Conservation (phyloP, 495 filamentous ascomycete genomes). For the Daldinia loculata region DNA sequence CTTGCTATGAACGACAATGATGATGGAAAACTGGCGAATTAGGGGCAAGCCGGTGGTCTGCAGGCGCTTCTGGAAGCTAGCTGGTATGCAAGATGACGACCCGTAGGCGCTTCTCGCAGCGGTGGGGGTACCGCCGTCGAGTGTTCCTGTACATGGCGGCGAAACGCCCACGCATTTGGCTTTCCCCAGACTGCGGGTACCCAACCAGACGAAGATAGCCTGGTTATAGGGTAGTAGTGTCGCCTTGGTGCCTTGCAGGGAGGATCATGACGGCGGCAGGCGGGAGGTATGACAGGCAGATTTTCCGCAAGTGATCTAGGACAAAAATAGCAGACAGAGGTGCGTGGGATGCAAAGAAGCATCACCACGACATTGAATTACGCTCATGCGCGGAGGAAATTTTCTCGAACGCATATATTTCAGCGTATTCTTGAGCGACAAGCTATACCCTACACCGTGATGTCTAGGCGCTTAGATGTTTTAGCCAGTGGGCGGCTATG, state of each 20-base stretch:
- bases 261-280: constrained; percentile 27
- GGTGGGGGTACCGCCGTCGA: background rate
- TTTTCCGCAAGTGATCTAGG: constrained; percentile 38
- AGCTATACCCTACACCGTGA: constrained; percentile 23
- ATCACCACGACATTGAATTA: constrained; percentile 25
- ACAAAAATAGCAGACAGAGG: constrained; percentile 19
- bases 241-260: constrained; percentile 34
- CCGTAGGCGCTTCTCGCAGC: constrained; percentile 14
- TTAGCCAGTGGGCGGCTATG: constrained; percentile 41
- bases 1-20: constrained; percentile 4
- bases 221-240: constrained; percentile 15
- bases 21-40: constrained; percentile 6
- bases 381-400: constrained; percentile 28
- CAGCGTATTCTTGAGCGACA: background rate
- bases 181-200: constrained; percentile 24
- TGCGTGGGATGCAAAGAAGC: constrained; percentile 11
- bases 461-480: constrained; percentile 41
- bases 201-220: constrained; percentile 20
- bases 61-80: constrained; percentile 39
- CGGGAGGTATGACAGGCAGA: constrained; percentile 26
- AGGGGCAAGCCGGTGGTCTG: background rate
- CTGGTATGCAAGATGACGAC: constrained; percentile 13
- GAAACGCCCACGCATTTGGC: constrained; percentile 32
- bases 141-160: constrained; percentile 20
- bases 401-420: constrained; percentile 40